Base-by-base conservation (phyloP, 2,329 filamentous ascomycete species). In the Diaporthe nobilis region DNA sequence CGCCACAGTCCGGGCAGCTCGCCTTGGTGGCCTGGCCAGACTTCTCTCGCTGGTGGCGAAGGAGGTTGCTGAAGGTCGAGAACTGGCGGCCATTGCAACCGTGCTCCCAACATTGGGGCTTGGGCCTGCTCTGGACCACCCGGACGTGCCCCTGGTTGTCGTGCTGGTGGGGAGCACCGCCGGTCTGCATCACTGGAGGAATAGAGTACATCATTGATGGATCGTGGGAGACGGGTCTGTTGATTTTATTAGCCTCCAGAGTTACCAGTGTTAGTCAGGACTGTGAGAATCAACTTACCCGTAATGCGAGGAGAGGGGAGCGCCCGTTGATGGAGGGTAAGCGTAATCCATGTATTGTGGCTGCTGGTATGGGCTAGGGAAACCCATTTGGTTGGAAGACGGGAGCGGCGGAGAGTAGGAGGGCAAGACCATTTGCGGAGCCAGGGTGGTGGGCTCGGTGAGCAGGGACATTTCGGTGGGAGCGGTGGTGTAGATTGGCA, bases 71-170 rank as follows among this genome's bases (percentile, higher is more conserved):
- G 83, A 98, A 98, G 4, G 96, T 98, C 25, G 95, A 98, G 82
- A 98, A 98, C 81, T 98, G 94, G 42, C 96, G 92, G 28, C 96
- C 96, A 81, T 98, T 98, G 87, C 96, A 98, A 15, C 96, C 96
- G 82, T 98, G 96, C 77, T 98, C 96, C 94, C 95, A 98, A 85
- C 96, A 98, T 83, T 98, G 95, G 61, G 96, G 95, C 85, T 98
- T 98, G n/a, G 95, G 95, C 78, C 94, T 90, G 79, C 92, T 92
- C 83, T 94, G 93, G 25, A 95, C 89, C 22, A 95, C 91, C 76
- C 94, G 89, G 53, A 94, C 92, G 78, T 91, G 86, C 58, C 86
- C 82, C 6, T 75, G 76, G 51, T 84, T 83, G 77, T 87, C 85
- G 77, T 85, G 83, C 78, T 79, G 79, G 80, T 71, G 79, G 57